phyloP scores from a whole-genome alignment of 805 yeast genomes.

The Saccharomycopsis malanga region DNA sequence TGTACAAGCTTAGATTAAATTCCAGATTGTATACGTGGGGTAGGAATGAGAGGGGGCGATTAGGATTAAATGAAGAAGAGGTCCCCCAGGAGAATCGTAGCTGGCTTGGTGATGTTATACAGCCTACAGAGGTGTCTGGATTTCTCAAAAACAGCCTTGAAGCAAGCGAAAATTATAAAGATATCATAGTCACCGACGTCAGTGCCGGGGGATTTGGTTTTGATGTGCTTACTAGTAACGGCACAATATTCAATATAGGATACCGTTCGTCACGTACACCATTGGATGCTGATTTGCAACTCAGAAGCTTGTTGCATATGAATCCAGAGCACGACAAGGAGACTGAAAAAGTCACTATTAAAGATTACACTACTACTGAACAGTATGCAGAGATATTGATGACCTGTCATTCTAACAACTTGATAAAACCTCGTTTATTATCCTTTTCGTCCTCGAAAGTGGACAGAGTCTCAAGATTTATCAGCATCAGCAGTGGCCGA shows the following conservation, averaged over 20 bases:
- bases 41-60: neutral
- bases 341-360: neutral
- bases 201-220: constrained; percentile 62
- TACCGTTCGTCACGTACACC: constrained; percentile 31
- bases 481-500: constrained; percentile 55
- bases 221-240: constrained; percentile 48
- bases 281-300: constrained; percentile 29
- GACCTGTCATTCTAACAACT: neutral
- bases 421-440: neutral
- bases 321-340: neutral
- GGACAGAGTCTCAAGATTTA: constrained; percentile 29
- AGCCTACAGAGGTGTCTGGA: neutral
- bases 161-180: too few species aligned
- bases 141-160: neutral
- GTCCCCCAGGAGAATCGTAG: neutral
- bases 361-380: constrained; percentile 1
- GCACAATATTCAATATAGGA: constrained; percentile 52
- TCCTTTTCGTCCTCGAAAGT: constrained; percentile 4
- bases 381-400: constrained; percentile 1
- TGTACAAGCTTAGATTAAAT: constrained; percentile 2
- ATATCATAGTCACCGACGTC: constrained; percentile 30
- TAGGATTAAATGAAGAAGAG: constrained; percentile 5
- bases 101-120: neutral
- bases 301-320: neutral
- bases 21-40: constrained; percentile 17